A percentile compares a stretch with the other conserved stretches of the same genome.
These are phyloP conservation scores for Penicillium riverlandense DNA, from an alignment of 495 filamentous ascomycete species.

Conservation along the genomic window DNA sequence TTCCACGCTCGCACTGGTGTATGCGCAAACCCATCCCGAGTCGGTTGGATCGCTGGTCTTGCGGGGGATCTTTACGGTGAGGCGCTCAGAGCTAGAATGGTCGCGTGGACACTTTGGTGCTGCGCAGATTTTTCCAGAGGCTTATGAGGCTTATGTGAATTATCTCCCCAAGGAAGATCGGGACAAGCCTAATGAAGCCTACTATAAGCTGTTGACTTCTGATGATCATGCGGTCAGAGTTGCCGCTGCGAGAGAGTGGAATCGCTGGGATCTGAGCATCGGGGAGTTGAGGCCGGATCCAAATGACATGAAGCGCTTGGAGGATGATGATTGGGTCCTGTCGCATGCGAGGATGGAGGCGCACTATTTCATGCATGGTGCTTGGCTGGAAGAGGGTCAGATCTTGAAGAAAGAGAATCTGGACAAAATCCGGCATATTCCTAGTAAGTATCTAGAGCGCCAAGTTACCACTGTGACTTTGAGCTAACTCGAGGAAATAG, in stretches of 20 bases:
- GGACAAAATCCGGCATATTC: conserved; percentile 32
- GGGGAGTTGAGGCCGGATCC: conserved; percentile 18
- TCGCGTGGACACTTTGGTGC: conserved; percentile 13
- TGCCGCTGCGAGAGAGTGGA: conserved; percentile 22
- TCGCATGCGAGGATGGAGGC: conserved; percentile 29
- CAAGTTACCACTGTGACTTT: not conserved
- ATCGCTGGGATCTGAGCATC: conserved; percentile 27
- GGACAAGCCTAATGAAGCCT: conserved; percentile 17
- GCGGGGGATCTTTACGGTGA: conserved; percentile 32
- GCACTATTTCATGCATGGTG: conserved; percentile 33
- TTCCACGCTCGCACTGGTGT: conserved; percentile 32
- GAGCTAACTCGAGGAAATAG: not conserved
- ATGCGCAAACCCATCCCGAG: conserved; percentile 34
- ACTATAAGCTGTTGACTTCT: conserved; percentile 23
- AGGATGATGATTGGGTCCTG: conserved; percentile 28
- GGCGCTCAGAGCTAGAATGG: conserved; percentile 23
- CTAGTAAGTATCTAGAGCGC: conserved; percentile 10
- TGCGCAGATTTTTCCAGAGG: conserved; percentile 32
- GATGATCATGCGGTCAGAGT: not conserved
- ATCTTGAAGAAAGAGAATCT: conserved; percentile 24
- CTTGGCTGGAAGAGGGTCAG: conserved; percentile 30
- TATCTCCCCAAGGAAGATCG: conserved; percentile 27
- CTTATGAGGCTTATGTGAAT: conserved; percentile 27
- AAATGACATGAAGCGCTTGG: conserved; percentile 10
- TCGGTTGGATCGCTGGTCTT: conserved; percentile 25